Base-by-base conservation (phyloP, 2,329 filamentous ascomycete species). In the Fusarium torreyae region DNA sequence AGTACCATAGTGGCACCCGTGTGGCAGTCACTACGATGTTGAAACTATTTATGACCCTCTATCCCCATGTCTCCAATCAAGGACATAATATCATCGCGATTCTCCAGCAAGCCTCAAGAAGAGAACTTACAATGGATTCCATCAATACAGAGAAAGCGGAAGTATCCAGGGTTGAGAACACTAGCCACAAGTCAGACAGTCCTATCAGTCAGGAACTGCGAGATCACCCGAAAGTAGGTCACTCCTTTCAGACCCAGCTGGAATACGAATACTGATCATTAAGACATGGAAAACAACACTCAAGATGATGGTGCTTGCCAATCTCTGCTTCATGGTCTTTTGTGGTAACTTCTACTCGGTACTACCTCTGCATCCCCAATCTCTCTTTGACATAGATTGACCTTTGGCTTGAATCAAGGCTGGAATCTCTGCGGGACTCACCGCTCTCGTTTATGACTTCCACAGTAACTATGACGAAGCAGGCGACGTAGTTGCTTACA, bases 331-430 rank as follows among this genome's bases (percentile, higher is more conserved):
- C 24, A 52, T 52, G 49, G 49, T 52, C 2, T 52, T 52, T 14
- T 42, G 49, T 10, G 49, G 49, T 17, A 52, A 52, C 49, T 40
- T 52, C 15, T 52, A 52, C 15, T 28, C 49, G 49, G 36, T 51
- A 40, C 5, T 3, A 2, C 10, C 13, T 5, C 11, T 14, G 22
- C 3, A 5, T 5, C 3, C 6, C 7, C 3, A 6, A 17, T 38
- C 8, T 24, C 22, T 24, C 22, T 24, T 1, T 5, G 7, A 7
- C 22, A 24, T 24, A 24, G 22, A 24, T 24, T 24, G 22, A 24
- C 22, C 22, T 5, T 24, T 24, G 22, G 22, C 22, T 24, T 7
- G 7, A 24, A 24, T 24, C 5, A 24, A 52, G 49, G 36, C 49
- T 5, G 49, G 49, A 10, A 52, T 52, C 13, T 52, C 49, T 18